These are phyloP conservation scores for Herpotrichia juniperi DNA, from an alignment of 2,329 filamentous ascomycete genomes.

Conservation along the genomic window DNA sequence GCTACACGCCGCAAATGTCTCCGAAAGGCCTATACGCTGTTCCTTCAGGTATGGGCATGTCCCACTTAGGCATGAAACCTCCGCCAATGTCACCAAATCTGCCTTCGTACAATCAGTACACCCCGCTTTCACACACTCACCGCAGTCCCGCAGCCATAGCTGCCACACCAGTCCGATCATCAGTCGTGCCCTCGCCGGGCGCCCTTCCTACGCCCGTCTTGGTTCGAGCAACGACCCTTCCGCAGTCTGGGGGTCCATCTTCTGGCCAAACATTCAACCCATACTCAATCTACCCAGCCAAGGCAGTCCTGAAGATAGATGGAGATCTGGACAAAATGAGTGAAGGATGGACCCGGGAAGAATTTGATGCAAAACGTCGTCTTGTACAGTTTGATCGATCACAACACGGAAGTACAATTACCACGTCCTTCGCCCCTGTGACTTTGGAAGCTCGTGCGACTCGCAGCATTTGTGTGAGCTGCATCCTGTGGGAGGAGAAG, in stretches of 20 bases:
- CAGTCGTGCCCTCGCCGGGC: constrained; percentile 53
- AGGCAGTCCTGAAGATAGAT: constrained; percentile 82
- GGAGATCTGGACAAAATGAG: constrained; percentile 87
- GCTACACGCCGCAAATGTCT: constrained; percentile 37
- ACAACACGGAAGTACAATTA: constrained; percentile 82
- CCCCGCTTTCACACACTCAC: constrained; percentile 50
- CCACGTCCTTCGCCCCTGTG: constrained; percentile 79
- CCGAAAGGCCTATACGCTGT: constrained; percentile 45
- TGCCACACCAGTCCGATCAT: constrained; percentile 41
- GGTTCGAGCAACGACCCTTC: constrained; percentile 71
- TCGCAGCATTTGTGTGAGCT: constrained; percentile 93
- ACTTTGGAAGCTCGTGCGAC: constrained; percentile 77
- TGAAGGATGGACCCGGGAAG: constrained; percentile 80
- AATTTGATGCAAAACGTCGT: constrained; percentile 77
- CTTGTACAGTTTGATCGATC: constrained; percentile 87
- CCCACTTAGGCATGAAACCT: constrained; percentile 38
- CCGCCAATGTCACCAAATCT: constrained; percentile 42
- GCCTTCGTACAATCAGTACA: constrained; percentile 50
- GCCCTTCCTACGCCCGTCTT: constrained; percentile 61
- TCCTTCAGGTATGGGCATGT: constrained; percentile 32
- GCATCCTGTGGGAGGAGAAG: constrained; percentile 96
- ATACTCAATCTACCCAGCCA: constrained; percentile 78
- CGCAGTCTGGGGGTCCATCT: constrained; percentile 56
- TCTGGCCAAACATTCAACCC: constrained; percentile 66
- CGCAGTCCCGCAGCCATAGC: constrained; percentile 51